These are phyloP conservation scores for Anthracocystis setariae DNA, from an alignment of 1,284 basidiomycete species.

Conservation along the genomic window DNA sequence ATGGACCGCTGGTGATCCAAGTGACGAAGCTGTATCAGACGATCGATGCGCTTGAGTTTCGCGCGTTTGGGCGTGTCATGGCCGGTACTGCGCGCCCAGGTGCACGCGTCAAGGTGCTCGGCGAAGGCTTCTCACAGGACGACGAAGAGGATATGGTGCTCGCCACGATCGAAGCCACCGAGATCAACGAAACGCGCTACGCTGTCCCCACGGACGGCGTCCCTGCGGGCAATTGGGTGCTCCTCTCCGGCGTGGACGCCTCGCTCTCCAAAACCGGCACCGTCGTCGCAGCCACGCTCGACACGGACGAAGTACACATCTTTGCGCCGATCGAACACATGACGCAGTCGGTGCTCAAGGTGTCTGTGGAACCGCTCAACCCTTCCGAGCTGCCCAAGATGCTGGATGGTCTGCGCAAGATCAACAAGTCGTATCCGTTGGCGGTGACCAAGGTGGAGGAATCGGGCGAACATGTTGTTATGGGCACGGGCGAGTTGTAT, in stretches of 20 bases:
- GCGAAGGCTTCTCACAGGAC: conserved; percentile 94
- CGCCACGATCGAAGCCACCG: conserved; percentile 84
- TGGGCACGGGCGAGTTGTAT: conserved; percentile 97
- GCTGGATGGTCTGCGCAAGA: conserved; percentile 92
- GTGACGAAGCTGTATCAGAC: conserved; percentile 94
- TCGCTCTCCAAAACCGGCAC: conserved; percentile 97
- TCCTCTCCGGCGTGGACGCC: conserved; percentile 90
- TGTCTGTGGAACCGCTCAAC: conserved; percentile 96
- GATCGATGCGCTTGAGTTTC: conserved; percentile 92
- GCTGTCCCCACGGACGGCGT: conserved; percentile 87
- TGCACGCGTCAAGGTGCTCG: conserved; percentile 89
- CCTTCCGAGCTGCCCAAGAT: conserved; percentile 98
- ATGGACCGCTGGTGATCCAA: conserved; percentile 90
- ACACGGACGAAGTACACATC: conserved; percentile 83
- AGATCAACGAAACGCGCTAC: conserved; percentile 93
- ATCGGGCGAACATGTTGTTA: conserved; percentile 94
- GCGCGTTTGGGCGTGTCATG: conserved; percentile 92
- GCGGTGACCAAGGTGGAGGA: conserved; percentile 96
- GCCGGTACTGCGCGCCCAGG: conserved; percentile 88
- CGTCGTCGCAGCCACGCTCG: conserved; percentile 68
- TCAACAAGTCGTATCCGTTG: conserved; percentile 97
- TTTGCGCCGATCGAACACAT: conserved; percentile 95
- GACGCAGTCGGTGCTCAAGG: conserved; percentile 96
- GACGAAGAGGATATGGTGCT: conserved; percentile 98
- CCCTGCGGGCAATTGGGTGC: conserved; percentile 89